Base-by-base conservation (phyloP, 2,329 filamentous ascomycete genomes). In the Aspergillus sp. region DNA sequence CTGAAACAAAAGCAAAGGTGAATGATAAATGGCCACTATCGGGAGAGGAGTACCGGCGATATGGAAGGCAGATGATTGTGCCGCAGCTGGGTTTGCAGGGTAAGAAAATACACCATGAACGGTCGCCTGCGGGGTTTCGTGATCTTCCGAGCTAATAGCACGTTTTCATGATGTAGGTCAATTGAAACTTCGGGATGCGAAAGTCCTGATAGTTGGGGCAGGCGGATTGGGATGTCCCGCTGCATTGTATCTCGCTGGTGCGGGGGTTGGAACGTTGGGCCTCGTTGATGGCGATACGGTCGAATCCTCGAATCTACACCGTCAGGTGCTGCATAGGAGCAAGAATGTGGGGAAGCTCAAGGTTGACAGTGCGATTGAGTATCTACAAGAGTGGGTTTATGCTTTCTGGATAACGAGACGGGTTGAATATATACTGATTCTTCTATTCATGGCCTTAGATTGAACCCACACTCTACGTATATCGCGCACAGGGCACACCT, bases 161-260 rank as follows among this genome's bases (percentile, higher is more conserved):
- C n/a, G 4, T 46, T 33, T 37, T 30, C 3, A 39, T 50, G 12
- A 9, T 55, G 22, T 56, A 91, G 91, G 90, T 1, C 93, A 98
- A 75, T 78, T 93, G 6, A 82, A 84, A 33, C 79, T 98, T 15
- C 89, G 86, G 67, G 78, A 81, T 1, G 81, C 90, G 1, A 85
- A 81, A 19, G 87, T 97, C 5, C 82, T 98, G 7, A 81, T 99
- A 47, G 83, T 99, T 22, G 95, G 95, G 11, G 88, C 90, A 2
- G 95, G 95, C 5, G 95, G 95, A 0, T 79, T 99, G 12, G 95
- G 95, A 11, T 98, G 91, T 71, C 95, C 95, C 11, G 92, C 95
- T 12, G 90, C 93, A 0, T 84, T 90, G n/a, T 99, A 99, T 70
- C 84, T 99, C 1, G 91, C 92, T 9, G 93, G 91, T 20, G 90